These are phyloP conservation scores for Wickerhamomyces silvicola DNA, from an alignment of 805 yeast species.

Conservation along the genomic window DNA sequence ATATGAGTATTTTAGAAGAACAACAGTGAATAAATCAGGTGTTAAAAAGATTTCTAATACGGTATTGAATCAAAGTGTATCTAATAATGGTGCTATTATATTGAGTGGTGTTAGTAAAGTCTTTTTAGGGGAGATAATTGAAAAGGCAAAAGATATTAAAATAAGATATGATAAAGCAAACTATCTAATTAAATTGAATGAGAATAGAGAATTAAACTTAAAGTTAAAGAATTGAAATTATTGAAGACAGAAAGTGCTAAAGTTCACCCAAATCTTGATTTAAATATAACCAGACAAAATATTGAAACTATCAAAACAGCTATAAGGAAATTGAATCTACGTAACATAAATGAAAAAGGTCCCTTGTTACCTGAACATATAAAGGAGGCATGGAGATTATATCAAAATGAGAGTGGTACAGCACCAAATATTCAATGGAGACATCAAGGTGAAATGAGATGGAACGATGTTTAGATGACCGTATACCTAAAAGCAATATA, in stretches of 20 bases:
- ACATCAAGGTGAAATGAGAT: conserved; percentile 61
- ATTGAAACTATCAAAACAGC: conserved; percentile 19
- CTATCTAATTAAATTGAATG: conserved; percentile 27
- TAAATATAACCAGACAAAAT: conserved; percentile 11
- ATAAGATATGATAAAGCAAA: conserved; percentile 41
- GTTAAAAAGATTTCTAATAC: conserved; percentile 76
- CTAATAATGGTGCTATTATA: conserved; percentile 73
- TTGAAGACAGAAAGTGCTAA: conserved; percentile 26
- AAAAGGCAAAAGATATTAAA: conserved; percentile 71
- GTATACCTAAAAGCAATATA: too few species aligned
- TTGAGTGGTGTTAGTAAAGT: conserved; percentile 84
- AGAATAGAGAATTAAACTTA: conserved; percentile 32
- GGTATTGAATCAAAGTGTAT: conserved; percentile 71
- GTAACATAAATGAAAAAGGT: conserved; percentile 30
- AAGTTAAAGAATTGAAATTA: conserved; percentile 29
- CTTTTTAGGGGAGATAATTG: conserved; percentile 84
- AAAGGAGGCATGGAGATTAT: conserved; percentile 82
- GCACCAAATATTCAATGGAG: conserved; percentile 64
- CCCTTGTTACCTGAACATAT: conserved; percentile 82
- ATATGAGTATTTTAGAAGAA: conserved; percentile 80
- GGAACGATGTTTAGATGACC: conserved; percentile 66
- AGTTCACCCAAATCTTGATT: conserved; percentile 4
- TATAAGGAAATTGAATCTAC: conserved; percentile 24
- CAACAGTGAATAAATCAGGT: conserved; percentile 64
- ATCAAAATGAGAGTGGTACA: conserved; percentile 58